Base-by-base conservation (phyloP, 2,329 filamentous ascomycete genomes). In the Fusarium sp. region DNA sequence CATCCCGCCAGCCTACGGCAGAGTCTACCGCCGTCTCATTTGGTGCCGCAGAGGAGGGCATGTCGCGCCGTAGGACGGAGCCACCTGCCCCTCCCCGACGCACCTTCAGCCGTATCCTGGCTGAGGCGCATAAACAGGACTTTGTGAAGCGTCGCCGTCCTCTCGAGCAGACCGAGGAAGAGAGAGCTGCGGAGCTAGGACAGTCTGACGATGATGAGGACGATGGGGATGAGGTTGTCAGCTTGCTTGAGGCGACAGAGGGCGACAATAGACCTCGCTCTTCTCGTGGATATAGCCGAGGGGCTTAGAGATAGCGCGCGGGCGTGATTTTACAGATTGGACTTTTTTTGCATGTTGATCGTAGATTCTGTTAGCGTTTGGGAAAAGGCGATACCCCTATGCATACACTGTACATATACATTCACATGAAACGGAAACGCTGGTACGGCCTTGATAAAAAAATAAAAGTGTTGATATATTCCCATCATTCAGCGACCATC, bases 41-140 rank as follows among this genome's bases (percentile, higher is more conserved):
- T 42, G 69, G 72, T 18, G 65, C 59, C 14, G 71, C 66, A 11
- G 76, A 74, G 62, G 67, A 75, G 38, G 79, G 77, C 61, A 61
- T 74, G 13, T 37, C 81, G 69, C 73, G 82, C 67, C 80, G 83
- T 10, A 81, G 82, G 58, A 61, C 82, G 1, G 81, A 83, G 22
- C 78, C 81, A 1, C 27, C 62, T 27, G 56, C 56, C 8, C 40
- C 68, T 3, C 31, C 62, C 76, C 8, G 75, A 66, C 70, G 75
- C 59, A 64, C 83, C 1, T 86, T 91, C 64, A 85, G 86, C 6
- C 90, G 88, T 16, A 91, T 95, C n/a, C 87, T 98, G 75, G 93
- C 94, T 5, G 89, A 92, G 70, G 96, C 96, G 7, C 96, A 98
- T 81, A 93, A 90, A 70, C 93, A 97, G 81, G 96, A 98, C 83